These are phyloP conservation scores for Tetrapyrgos nigripes DNA, from an alignment of 1,284 basidiomycete genomes.

Conservation along the genomic window DNA sequence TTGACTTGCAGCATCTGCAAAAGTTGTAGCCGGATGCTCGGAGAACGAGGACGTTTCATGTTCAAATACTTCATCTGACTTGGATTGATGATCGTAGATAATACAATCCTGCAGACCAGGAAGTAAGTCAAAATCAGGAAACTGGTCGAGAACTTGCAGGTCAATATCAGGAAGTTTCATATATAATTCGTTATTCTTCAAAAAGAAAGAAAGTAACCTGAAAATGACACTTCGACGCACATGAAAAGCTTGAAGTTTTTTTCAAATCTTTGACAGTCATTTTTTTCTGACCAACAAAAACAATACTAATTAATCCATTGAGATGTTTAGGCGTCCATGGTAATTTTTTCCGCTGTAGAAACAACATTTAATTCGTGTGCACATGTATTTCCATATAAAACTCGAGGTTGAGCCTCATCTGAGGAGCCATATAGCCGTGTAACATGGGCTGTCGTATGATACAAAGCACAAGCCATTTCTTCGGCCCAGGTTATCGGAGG, in stretches of 20 bases:
- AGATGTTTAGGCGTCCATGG: conserved; percentile 26
- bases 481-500: conserved; percentile 22
- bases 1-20: neutral
- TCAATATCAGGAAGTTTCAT: conserved; percentile 15
- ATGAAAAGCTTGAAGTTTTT: conserved; percentile 14
- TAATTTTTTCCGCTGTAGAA: conserved; percentile 26
- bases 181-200: neutral
- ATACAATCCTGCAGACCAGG: conserved; percentile 21
- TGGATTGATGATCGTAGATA: conserved; percentile 12
- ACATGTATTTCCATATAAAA: conserved; percentile 15
- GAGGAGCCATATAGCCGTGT: conserved; percentile 15
- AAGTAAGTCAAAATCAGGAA: conserved; percentile 22
- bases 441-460: conserved; percentile 24
- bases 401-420: neutral
- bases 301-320: conserved; percentile 26
- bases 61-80: conserved; percentile 19
- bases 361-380: conserved; percentile 26
- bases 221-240: neutral
- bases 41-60: conserved; percentile 24
- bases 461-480: conserved; percentile 26
- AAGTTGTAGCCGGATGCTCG: conserved; percentile 18
- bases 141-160: conserved; percentile 12
- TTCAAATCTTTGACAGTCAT: conserved; percentile 7
- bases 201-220: neutral
- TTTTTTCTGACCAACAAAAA: conserved; percentile 30